Conservation (phyloP, 345 rosid species). For the Raphanus raphanistrum region DNA sequence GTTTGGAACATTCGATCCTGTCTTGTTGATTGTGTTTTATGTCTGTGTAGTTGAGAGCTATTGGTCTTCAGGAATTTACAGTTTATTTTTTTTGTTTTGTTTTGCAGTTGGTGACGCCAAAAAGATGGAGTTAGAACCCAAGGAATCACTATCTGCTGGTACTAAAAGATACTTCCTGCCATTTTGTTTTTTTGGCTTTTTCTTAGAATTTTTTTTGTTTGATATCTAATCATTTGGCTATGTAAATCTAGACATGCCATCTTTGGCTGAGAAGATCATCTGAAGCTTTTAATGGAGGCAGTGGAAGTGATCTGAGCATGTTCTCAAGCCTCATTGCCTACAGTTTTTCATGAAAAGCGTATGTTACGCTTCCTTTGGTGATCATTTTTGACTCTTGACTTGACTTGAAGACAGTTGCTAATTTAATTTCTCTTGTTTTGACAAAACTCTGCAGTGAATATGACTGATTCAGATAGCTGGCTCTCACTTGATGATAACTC, state of each 20-base stretch:
- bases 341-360: slow-evolving; percentile 75
- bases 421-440: slow-evolving; percentile 23
- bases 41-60: slow-evolving; percentile 1
- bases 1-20: background rate
- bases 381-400: background rate
- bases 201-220: background rate
- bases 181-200: too few relatives aligned
- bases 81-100: slow-evolving; percentile 7
- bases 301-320: slow-evolving; percentile 58
- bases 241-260: slow-evolving; percentile 27
- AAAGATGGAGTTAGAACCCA: slow-evolving; percentile 53
- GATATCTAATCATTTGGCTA: background rate
- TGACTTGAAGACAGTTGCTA: background rate
- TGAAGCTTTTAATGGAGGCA: slow-evolving; percentile 50
- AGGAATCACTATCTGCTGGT: slow-evolving; percentile 38
- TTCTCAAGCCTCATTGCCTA: slow-evolving; percentile 89
- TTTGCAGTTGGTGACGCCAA: slow-evolving; percentile 32
- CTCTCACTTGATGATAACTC: slow-evolving; percentile 56
- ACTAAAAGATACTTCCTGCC: background rate
- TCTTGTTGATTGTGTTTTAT: background rate
- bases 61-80: background rate
- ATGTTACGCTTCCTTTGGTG: slow-evolving; percentile 10
- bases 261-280: slow-evolving; percentile 45
- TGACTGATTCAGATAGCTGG: slow-evolving; percentile 49
- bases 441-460: slow-evolving; percentile 56